Conservation (phyloP, 768 basidiomycete genomes). For the Boletus subparvulus region DNA sequence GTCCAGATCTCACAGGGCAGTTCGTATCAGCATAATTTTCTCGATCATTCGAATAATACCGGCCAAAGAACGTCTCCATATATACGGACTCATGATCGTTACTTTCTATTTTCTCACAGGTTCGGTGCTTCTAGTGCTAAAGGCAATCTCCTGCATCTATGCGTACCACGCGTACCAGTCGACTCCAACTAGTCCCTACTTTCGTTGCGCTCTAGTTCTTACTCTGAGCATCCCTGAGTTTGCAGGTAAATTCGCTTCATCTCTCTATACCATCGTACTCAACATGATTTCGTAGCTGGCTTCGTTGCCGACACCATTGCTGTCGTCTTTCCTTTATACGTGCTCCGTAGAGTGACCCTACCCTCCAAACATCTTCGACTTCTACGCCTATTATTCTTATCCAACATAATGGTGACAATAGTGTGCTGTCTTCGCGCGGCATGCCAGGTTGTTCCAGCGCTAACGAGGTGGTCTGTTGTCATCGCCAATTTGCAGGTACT, state of each 20-base stretch:
- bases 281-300: background rate
- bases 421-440: background rate
- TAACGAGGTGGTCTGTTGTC: background rate
- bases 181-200: background rate
- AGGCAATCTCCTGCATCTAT: conserved; percentile 2
- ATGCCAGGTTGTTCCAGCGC: background rate
- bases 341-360: conserved; percentile 5
- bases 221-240: conserved; percentile 1
- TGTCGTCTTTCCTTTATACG: conserved; percentile 1
- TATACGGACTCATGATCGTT: conserved; percentile 5
- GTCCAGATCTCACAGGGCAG: conserved; percentile 8
- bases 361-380: conserved; percentile 2
- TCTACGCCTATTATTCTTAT: conserved; percentile 10
- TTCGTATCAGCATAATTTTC: conserved; percentile 22
- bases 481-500: conserved; percentile 9
- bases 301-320: background rate
- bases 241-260: background rate
- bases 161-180: background rate
- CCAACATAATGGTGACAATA: background rate
- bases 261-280: background rate
- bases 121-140: background rate
- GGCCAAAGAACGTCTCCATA: conserved; percentile 7
- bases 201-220: background rate
- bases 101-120: conserved; percentile 11
- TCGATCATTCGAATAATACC: conserved; percentile 22